phyloP scores from a whole-genome alignment of 148 eudicot genomes.

The Agrostemma githago region DNA sequence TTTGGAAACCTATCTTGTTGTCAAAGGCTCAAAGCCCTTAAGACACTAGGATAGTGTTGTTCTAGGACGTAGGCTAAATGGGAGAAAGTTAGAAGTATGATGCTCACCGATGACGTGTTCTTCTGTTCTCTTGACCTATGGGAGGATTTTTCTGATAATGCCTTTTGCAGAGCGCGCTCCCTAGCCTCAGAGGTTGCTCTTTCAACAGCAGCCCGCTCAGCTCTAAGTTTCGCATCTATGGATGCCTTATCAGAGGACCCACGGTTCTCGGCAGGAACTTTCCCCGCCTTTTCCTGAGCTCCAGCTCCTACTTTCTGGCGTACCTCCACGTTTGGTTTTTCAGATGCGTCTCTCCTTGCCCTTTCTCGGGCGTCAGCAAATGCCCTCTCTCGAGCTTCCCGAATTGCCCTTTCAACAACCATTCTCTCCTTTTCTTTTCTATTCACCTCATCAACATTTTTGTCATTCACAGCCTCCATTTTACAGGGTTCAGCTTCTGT shows the following conservation, averaged over 20 bases:
- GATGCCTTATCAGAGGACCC: slow-evolving; percentile 57
- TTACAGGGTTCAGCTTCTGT: slow-evolving; percentile 26
- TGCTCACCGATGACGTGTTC: slow-evolving; percentile 30
- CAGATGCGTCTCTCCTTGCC: slow-evolving; percentile 85
- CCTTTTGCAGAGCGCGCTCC: slow-evolving; percentile 86
- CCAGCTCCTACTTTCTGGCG: slow-evolving; percentile 53
- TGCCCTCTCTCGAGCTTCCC: slow-evolving; percentile 97
- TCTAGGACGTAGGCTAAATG: slow-evolving; percentile 3
- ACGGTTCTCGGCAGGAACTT: slow-evolving; percentile 40
- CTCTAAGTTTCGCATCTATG: slow-evolving; percentile 63
- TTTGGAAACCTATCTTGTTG: background rate
- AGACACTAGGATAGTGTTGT: background rate
- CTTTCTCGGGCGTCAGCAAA: slow-evolving; percentile 78
- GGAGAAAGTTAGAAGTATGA: slow-evolving; percentile 1
- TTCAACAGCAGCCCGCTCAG: slow-evolving; percentile 97
- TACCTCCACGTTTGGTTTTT: slow-evolving; percentile 66
- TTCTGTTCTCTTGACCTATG: slow-evolving; percentile 39
- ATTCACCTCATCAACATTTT: slow-evolving; percentile 40
- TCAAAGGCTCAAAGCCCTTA: background rate
- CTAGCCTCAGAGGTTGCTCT: slow-evolving; percentile 94
- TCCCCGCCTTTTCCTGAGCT: slow-evolving; percentile 55
- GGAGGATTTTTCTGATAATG: slow-evolving; percentile 60
- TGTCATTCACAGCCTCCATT: slow-evolving; percentile 23
- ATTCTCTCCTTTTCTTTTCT: slow-evolving; percentile 60
- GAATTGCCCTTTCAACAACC: slow-evolving; percentile 82